Evolutionary conservation across 345 rosid species (phyloP), one percentile per base, ranked within the genome.

Genomic region (Linum trigynum): DNA sequence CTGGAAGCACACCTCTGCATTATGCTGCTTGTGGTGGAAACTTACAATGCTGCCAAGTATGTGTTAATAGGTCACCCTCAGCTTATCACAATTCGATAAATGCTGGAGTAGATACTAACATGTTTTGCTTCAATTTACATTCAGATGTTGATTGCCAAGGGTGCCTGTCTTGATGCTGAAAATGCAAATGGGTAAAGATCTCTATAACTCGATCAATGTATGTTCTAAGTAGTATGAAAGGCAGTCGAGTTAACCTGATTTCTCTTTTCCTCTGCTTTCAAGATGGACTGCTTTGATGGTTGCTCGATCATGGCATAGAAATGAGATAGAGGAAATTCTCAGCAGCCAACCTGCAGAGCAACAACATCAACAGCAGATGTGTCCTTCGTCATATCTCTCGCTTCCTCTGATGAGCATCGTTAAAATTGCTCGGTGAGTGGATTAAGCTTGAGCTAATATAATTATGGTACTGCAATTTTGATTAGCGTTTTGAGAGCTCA

Each of bases 11-110:
- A 17, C 72, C 96, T 57, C 92, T 94, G 17, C 99, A 94, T 73
- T 94, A 94, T 71, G 99, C 96, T 76, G 95, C 99, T 37, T 94
- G 99, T 80, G 99, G 97, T 51, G 99, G 99, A 75, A 94, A 83
- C 78, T 76, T 75, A 39, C 92, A 86, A 51, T 94, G 97, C 69
- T 94, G 97, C 72, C 90, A 90, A 85, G 99, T 92, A 81, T 42
- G 74, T 68, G 67, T 64, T 50, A 38, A 23, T 23, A 23, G 32
- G 32, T 23, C 32, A 23, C 32, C 32, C 32, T 23, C 32, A 23
- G 14, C 53, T 48, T 12, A 15, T 48, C 14, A 10, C 14, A 48
- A 15, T 5, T 48, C 11, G 3, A 9, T 48, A 10, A 48, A 9
- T 48, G 53, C 2, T 48, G 3, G 53, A 48, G 32, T 23, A 23